Conservation (phyloP, 2,329 filamentous ascomycete species). For the Epichloe bromicola region DNA sequence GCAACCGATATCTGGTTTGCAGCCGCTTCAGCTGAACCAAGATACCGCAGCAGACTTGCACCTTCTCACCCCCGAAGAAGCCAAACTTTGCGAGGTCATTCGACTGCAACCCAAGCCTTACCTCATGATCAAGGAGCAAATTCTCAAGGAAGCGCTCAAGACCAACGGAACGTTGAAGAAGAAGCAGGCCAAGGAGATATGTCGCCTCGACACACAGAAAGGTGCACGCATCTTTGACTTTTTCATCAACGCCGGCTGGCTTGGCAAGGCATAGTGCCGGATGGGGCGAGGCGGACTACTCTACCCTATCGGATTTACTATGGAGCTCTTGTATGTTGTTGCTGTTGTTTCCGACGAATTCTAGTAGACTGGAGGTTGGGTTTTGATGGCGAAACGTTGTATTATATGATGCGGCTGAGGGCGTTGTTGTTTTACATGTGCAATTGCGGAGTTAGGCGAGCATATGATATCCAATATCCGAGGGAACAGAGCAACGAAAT, state of each 20-base stretch:
- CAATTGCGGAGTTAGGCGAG: conserved; percentile 1
- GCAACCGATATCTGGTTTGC: conserved; percentile 46
- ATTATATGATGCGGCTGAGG: not conserved
- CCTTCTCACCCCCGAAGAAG: conserved; percentile 74
- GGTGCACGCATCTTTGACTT: conserved; percentile 84
- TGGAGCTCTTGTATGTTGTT: not conserved
- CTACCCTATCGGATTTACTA: no score
- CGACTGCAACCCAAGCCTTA: conserved; percentile 90
- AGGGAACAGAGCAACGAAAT: not conserved
- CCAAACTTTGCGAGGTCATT: conserved; percentile 72
- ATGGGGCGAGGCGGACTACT: not conserved
- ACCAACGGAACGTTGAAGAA: conserved; percentile 82
- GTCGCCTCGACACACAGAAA: conserved; percentile 72
- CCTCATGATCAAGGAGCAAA: conserved; percentile 80
- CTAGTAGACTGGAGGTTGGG: not conserved
- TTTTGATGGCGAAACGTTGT: not conserved
- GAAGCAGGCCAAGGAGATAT: conserved; percentile 83
- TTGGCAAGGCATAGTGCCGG: conserved; percentile 55
- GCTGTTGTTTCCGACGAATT: not conserved
- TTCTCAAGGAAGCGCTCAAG: conserved; percentile 85
- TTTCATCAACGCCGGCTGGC: conserved; percentile 85
- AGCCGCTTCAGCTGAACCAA: conserved; percentile 54
- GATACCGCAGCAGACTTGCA: conserved; percentile 75
- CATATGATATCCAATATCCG: conserved; percentile 1
- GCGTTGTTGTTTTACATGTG: not conserved